Evolutionary conservation across 1,139 yeast genomes (phyloP), one percentile per base, ranked within the genome.

Genomic region (Geotrichum phurueaensis): DNA sequence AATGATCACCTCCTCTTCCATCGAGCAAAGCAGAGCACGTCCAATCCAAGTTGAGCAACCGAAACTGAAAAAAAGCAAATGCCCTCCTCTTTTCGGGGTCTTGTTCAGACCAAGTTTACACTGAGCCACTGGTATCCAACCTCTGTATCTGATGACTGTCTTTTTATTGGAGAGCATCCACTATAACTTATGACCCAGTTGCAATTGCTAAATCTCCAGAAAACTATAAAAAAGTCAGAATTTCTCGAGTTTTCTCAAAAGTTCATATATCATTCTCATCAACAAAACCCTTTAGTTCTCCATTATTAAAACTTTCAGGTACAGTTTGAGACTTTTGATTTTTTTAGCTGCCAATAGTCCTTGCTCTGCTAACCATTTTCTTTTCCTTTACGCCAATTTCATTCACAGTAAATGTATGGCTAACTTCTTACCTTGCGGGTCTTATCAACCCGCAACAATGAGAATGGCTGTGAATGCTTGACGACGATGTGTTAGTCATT

Each of bases 401-500:
- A 36, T 36, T 36, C 18, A 36, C 43, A 36, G 43, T 36, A 36
- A 36, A 36, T 36, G 43, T 36, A 36, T 36, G 43, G 43, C 43
- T 36, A 13, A 36, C 43, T 36, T 36, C 43, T 36, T 36, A 36
- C 43, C 10, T 36, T 36, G 43, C 18, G 43, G 43, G 43, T 12
- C 15, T 13, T 36, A 36, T 36, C 43, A 36, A 6, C 43, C 43
- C 43, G 18, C 18, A 9, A 36, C 43, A 36, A 36, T 36, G 15
- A 51, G 22, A 29, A 27, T 51, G 54, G 45, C 55, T 36, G 49
- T 53, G 55, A 53, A 53, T 53, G 55, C 55, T 53, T 36, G 15
- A 15, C 43, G 43, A 36, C 18, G 18, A 10, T n/a, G 43, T 36
- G 43, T 12, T 36, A 36, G 43, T n/a, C 13, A 2, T 10, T 5